phyloP scores from a whole-genome alignment of 1,139 yeast genomes.

The Taphrina pruni region DNA sequence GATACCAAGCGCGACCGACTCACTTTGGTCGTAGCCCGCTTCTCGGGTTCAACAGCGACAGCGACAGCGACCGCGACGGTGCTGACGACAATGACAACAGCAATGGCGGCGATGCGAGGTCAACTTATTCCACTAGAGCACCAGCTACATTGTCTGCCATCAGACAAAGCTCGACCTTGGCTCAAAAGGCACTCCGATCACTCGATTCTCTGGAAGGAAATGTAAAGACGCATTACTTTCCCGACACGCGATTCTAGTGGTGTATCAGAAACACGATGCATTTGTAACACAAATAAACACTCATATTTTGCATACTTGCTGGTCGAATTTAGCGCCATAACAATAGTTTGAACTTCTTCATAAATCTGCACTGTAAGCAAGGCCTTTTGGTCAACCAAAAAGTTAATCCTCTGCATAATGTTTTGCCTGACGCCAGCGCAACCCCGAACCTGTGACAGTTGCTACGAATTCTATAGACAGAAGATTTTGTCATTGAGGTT shows the following conservation, averaged over 20 bases:
- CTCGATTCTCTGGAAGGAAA: constrained; percentile 1
- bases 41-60: neutral
- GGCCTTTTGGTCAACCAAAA: neutral
- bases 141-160: constrained; percentile 1
- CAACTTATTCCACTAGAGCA: neutral
- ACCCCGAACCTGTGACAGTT: neutral
- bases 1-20: neutral
- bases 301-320: too few relatives aligned
- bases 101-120: neutral
- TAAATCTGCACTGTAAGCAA: too few relatives aligned
- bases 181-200: neutral
- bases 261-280: too few relatives aligned
- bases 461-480: too few relatives aligned
- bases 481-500: too few relatives aligned
- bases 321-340: too few relatives aligned
- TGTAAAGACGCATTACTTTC: constrained; percentile 7
- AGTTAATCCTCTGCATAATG: neutral
- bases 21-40: constrained; percentile 4
- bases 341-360: too few relatives aligned
- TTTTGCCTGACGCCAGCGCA: neutral
- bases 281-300: too few relatives aligned
- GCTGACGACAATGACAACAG: too few relatives aligned
- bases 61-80: neutral
- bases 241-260: neutral
- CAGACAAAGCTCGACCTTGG: constrained; percentile 1